A percentile compares a stretch with the other conserved stretches of the same genome.
phyloP scores from a whole-genome alignment of 1,139 yeast genomes.

The Suhomyces guaymorum region DNA sequence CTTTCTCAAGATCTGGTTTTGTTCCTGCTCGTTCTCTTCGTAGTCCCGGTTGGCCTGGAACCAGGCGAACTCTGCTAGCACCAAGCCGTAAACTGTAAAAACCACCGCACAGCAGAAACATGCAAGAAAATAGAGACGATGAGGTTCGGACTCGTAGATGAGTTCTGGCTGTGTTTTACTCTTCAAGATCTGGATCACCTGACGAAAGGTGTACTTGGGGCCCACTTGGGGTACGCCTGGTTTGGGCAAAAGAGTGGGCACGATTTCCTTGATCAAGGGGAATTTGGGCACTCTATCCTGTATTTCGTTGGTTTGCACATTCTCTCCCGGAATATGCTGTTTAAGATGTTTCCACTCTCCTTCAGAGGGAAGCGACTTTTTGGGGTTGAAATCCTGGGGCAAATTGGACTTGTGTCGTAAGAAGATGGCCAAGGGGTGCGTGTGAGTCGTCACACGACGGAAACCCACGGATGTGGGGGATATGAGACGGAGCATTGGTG shows the following conservation, averaged over 20 bases:
- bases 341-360: slow-evolving; percentile 50
- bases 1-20: slow-evolving; percentile 34
- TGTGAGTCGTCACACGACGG: neutral
- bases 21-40: slow-evolving; percentile 55
- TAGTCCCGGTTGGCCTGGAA: slow-evolving; percentile 59
- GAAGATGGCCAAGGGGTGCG: neutral
- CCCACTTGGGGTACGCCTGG: slow-evolving; percentile 77
- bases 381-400: slow-evolving; percentile 30
- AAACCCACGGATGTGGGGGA: slow-evolving; percentile 3
- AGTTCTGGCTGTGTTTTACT: slow-evolving; percentile 65
- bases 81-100: slow-evolving; percentile 64
- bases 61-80: slow-evolving; percentile 59
- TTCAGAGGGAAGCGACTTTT: slow-evolving; percentile 32
- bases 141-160: slow-evolving; percentile 83
- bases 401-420: slow-evolving; percentile 29
- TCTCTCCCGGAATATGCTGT: slow-evolving; percentile 64
- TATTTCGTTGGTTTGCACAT: slow-evolving; percentile 48
- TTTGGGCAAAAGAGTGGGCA: slow-evolving; percentile 69
- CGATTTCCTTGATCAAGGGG: slow-evolving; percentile 65
- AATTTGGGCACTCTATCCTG: slow-evolving; percentile 59
- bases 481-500: slow-evolving; percentile 1
- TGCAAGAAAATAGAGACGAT: slow-evolving; percentile 68
- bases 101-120: slow-evolving; percentile 70
- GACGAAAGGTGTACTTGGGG: slow-evolving; percentile 54
- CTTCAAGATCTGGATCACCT: slow-evolving; percentile 62